These are phyloP conservation scores for Miscanthus lutarioriparius DNA, from an alignment of 176 grass and related monocot species.

Conservation along the genomic window DNA sequence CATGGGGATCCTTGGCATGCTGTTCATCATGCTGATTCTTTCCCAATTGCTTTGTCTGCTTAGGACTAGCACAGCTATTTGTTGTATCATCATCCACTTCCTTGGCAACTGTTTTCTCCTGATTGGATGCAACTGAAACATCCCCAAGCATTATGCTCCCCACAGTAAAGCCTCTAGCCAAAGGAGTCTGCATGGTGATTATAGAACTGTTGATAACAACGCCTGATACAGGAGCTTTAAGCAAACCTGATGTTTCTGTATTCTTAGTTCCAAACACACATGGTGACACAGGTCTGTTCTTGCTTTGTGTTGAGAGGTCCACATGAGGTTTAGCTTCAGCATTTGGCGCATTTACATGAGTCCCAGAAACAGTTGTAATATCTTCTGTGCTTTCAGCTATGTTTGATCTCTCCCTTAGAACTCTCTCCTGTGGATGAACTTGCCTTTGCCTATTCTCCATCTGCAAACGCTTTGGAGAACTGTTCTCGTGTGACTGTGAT, in stretches of 20 bases:
- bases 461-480: slow-evolving; percentile 36
- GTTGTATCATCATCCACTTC: slow-evolving; percentile 38
- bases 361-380: slow-evolving; percentile 16
- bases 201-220: slow-evolving; percentile 29
- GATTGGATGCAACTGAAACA: slow-evolving; percentile 15
- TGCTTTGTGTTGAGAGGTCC: slow-evolving; percentile 33
- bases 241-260: slow-evolving; percentile 24
- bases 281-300: slow-evolving; percentile 35
- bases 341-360: slow-evolving; percentile 15
- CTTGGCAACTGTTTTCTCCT: slow-evolving; percentile 31
- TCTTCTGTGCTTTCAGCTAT: slow-evolving; percentile 33
- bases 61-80: slow-evolving; percentile 41
- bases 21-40: slow-evolving; percentile 40
- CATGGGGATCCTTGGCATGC: slow-evolving; percentile 32
- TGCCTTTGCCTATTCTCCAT: slow-evolving; percentile 53
- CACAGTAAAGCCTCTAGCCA: slow-evolving; percentile 39
- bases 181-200: slow-evolving; percentile 27
- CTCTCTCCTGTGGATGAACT: slow-evolving; percentile 34
- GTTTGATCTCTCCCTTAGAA: slow-evolving; percentile 34
- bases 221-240: slow-evolving; percentile 27
- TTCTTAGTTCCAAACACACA: slow-evolving; percentile 32
- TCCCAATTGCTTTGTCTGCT: slow-evolving; percentile 35
- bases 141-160: slow-evolving; percentile 43
- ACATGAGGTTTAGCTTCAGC: slow-evolving; percentile 30
- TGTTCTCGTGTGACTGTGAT: slow-evolving; percentile 29